Percentiles rank a stretch among this genome's conserved stretches.
Evolutionary conservation across 371 early-diverging fungal species (phyloP).

Genomic region (Syncephalastrum contaminatum): DNA sequence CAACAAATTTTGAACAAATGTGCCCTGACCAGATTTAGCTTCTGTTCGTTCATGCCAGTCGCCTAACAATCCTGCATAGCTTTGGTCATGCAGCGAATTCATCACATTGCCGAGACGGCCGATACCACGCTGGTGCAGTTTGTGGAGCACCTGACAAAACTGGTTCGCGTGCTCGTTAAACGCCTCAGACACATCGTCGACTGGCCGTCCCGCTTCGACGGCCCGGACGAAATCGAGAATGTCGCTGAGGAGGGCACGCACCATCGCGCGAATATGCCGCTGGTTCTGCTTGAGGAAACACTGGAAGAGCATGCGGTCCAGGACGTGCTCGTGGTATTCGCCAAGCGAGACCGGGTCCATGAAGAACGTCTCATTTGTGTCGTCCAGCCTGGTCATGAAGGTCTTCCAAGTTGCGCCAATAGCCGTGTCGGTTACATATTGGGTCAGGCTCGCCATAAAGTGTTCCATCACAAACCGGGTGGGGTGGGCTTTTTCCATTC

Average conservation of each 20-base stretch:
- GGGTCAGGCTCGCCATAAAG: conserved; percentile 39
- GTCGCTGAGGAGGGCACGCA: conserved; percentile 37
- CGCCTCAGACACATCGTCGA: conserved; percentile 20
- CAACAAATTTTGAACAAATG: conserved; percentile 31
- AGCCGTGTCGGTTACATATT: conserved; percentile 45
- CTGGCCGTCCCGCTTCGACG: conserved; percentile 7
- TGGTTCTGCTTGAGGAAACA: conserved; percentile 52
- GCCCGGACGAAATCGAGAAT: conserved; percentile 28
- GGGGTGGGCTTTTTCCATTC: conserved; percentile 16
- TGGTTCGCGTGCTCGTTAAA: conserved; percentile 30
- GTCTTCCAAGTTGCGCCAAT: conserved; percentile 41
- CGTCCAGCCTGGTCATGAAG: conserved; percentile 38
- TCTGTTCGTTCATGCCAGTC: conserved; percentile 27
- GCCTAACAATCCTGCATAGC: conserved; percentile 19
- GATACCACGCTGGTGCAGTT: conserved; percentile 41
- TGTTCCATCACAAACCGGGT: conserved; percentile 51
- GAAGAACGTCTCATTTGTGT: conserved; percentile 20
- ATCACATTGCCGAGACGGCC: conserved; percentile 33
- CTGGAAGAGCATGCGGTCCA: conserved; percentile 51
- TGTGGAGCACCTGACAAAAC: conserved; percentile 34
- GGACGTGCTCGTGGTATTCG: conserved; percentile 46
- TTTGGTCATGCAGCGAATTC: conserved; percentile 21
- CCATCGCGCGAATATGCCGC: conserved; percentile 29
- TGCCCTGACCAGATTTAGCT: conserved; percentile 23
- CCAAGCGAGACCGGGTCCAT: conserved; percentile 42